Conservation (phyloP, 306 rosid species). For the Carpinus fangiana region DNA sequence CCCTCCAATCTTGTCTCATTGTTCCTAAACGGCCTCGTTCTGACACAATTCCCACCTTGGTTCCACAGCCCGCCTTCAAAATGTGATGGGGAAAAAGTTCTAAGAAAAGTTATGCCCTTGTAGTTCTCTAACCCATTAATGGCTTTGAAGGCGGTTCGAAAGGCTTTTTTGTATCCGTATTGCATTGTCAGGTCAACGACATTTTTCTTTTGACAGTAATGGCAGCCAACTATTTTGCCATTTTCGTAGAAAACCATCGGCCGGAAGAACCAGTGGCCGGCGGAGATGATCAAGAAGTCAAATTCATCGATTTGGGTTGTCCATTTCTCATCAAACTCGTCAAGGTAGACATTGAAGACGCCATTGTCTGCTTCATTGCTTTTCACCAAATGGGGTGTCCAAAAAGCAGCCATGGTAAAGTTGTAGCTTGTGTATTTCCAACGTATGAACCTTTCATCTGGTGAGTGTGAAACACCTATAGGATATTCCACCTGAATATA, state of each 20-base stretch:
- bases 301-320: constrained; percentile 51
- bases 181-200: constrained; percentile 63
- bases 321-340: constrained; percentile 76
- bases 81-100: constrained; percentile 82
- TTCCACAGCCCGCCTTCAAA: constrained; percentile 86
- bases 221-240: constrained; percentile 60
- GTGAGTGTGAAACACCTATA: constrained; percentile 53
- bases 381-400: constrained; percentile 83
- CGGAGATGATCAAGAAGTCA: constrained; percentile 62
- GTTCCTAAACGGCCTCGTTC: constrained; percentile 70
- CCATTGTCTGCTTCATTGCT: constrained; percentile 52
- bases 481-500: constrained; percentile 76
- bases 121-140: constrained; percentile 51
- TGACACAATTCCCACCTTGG: constrained; percentile 72
- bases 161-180: constrained; percentile 68
- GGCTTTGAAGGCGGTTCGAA: constrained; percentile 64
- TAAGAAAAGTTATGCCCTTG: constrained; percentile 60
- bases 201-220: constrained; percentile 56
- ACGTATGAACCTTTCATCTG: constrained; percentile 54
- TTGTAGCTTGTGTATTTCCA: constrained; percentile 81
- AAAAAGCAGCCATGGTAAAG: constrained; percentile 70
- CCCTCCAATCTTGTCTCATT: constrained; percentile 65
- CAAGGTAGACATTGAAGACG: constrained; percentile 62
- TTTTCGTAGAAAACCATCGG: constrained; percentile 58
- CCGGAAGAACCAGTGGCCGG: constrained; percentile 82